Evolutionary conservation across 352 stramenopile species (phyloP).

Genomic region (Phytophthora cactorum): DNA sequence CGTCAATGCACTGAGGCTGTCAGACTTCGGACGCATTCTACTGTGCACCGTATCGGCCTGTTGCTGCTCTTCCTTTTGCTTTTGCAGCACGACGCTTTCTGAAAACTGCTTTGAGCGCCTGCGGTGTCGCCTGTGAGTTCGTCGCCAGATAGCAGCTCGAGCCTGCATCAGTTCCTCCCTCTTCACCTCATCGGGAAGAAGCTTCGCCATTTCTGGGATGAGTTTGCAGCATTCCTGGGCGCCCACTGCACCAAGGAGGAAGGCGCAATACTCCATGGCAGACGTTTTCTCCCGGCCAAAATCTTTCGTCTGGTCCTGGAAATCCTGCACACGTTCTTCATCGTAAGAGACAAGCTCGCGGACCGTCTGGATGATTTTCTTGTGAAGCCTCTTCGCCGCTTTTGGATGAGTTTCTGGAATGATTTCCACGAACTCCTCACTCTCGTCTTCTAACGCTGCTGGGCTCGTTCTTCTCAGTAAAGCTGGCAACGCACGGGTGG

Average conservation of each 20-base stretch:
- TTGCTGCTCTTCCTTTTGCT: slow-evolving; percentile 58
- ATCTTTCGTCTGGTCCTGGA: slow-evolving; percentile 82
- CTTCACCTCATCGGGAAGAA: slow-evolving; percentile 74
- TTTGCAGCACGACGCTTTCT: slow-evolving; percentile 70
- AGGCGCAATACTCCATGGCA: slow-evolving; percentile 80
- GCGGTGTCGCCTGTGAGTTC: slow-evolving; percentile 62
- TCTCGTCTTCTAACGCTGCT: slow-evolving; percentile 47
- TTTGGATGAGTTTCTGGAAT: slow-evolving; percentile 59
- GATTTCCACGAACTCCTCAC: slow-evolving; percentile 61
- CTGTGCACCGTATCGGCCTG: slow-evolving; percentile 31
- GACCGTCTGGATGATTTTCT: slow-evolving; percentile 71
- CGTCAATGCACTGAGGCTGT: slow-evolving; percentile 40
- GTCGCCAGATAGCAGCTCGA: slow-evolving; percentile 66
- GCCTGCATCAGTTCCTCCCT: slow-evolving; percentile 66
- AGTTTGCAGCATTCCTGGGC: slow-evolving; percentile 74
- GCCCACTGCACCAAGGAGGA: slow-evolving; percentile 71
- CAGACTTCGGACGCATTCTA: slow-evolving; percentile 57
- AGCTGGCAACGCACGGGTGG: slow-evolving; percentile 9
- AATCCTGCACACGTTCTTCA: slow-evolving; percentile 78
- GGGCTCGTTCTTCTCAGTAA: slow-evolving; percentile 36
- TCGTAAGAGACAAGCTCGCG: slow-evolving; percentile 65
- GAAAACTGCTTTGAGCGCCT: slow-evolving; percentile 85
- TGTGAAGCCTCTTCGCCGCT: slow-evolving; percentile 76
- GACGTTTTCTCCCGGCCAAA: slow-evolving; percentile 74
- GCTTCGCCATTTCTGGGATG: slow-evolving; percentile 72